Percentiles rank a stretch among this genome's conserved stretches.
These are phyloP conservation scores for Scedosporium apiospermum DNA, from an alignment of 2,329 filamentous ascomycete genomes.

Conservation along the genomic window DNA sequence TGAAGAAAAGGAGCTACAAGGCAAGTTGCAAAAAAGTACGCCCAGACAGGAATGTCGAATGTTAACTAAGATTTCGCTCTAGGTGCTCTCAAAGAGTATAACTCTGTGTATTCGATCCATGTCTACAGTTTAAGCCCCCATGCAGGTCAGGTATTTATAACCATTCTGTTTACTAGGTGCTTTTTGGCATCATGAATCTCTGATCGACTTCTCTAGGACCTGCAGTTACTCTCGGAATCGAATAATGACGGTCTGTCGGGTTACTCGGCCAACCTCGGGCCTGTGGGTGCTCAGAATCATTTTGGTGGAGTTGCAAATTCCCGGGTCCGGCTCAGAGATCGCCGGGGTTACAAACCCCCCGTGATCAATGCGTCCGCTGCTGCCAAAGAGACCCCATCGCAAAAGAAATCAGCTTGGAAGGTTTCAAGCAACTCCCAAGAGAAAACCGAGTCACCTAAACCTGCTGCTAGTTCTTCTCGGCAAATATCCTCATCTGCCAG, in stretches of 20 bases:
- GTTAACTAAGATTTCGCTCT: constrained; percentile 9
- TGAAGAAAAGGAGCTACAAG: constrained; percentile 62
- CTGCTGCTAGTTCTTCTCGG: constrained; percentile 13
- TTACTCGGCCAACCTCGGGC: neutral
- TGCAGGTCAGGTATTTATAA: constrained; percentile 37
- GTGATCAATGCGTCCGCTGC: neutral
- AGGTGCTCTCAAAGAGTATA: constrained; percentile 61
- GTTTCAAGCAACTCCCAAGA: neutral
- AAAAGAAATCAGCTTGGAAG: neutral
- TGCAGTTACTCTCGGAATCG: constrained; percentile 2
- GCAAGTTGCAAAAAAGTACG: constrained; percentile 26
- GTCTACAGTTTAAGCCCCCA: constrained; percentile 75
- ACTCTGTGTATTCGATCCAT: constrained; percentile 69
- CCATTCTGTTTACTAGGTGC: neutral
- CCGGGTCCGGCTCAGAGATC: neutral
- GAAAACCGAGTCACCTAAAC: constrained; percentile 8
- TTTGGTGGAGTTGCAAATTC: constrained; percentile 1
- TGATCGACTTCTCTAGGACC: neutral
- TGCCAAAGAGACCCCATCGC: neutral
- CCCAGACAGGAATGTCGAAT: neutral
- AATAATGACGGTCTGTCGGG: neutral
- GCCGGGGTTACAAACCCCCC: constrained; percentile 22
- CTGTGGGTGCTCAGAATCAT: neutral
- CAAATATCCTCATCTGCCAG: constrained; percentile 1
- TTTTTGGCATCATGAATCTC: neutral